Evolutionary conservation across 2,329 filamentous ascomycete species (phyloP).

Genomic region (Diplodia mutila): DNA sequence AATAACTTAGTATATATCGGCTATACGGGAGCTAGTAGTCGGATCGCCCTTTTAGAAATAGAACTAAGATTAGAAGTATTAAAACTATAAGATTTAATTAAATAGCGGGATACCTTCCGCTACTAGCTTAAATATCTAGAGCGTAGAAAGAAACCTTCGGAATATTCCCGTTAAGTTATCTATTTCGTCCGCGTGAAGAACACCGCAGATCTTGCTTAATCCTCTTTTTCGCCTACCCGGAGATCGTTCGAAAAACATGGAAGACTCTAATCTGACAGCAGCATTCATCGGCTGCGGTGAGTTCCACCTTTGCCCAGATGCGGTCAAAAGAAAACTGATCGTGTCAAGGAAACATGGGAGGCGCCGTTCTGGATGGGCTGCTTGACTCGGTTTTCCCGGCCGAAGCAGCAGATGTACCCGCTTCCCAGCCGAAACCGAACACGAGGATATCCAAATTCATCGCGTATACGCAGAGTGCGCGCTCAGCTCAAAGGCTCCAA

Average conservation of each 20-base stretch:
- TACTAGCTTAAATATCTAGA: background rate
- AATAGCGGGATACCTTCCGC: background rate
- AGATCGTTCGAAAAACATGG: background rate
- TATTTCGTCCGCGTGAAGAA: no score
- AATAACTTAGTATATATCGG: background rate
- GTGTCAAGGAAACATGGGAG: background rate
- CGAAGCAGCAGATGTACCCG: background rate
- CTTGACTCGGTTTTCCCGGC: background rate
- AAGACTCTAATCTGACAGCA: background rate
- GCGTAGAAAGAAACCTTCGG: background rate
- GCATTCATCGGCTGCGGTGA: constrained; percentile 6
- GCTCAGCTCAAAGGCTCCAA: background rate
- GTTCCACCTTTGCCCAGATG: background rate
- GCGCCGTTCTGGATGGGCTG: background rate
- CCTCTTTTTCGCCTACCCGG: no score
- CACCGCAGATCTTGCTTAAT: background rate
- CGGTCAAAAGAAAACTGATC: background rate
- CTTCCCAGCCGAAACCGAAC: background rate
- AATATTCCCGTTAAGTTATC: no score
- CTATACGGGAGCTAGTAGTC: background rate
- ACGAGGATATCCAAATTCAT: background rate
- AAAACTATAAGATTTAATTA: background rate
- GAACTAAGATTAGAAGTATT: background rate
- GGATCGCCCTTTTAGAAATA: background rate
- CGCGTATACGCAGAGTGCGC: background rate